Percentiles rank a stretch among this genome's conserved stretches.
These are phyloP conservation scores for Colletotrichum lentis DNA, from an alignment of 2,329 filamentous ascomycete species.

Conservation along the genomic window DNA sequence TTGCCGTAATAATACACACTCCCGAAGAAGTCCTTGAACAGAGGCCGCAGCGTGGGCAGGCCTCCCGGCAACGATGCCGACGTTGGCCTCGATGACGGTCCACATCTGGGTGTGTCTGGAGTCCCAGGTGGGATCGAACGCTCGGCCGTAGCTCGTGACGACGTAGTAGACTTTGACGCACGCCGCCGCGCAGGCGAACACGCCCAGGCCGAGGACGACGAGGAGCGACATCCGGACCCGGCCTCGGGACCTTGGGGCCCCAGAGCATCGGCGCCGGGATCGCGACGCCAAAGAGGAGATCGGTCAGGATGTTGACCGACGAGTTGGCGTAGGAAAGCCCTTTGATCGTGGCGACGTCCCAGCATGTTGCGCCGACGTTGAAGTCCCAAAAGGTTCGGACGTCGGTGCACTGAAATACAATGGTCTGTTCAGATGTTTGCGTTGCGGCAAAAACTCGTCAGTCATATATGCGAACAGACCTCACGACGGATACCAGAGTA, in stretches of 20 bases:
- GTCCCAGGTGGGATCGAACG: constrained; percentile 55
- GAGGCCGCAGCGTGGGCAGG: constrained; percentile 48
- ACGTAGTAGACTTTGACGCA: constrained; percentile 53
- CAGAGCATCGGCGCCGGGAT: constrained; percentile 51
- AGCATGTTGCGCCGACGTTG: constrained; percentile 52
- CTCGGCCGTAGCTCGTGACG: constrained; percentile 48
- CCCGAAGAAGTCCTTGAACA: constrained; percentile 47
- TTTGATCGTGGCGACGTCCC: constrained; percentile 50
- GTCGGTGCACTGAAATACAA: constrained; percentile 59
- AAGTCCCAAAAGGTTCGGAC: constrained; percentile 56
- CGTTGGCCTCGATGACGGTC: constrained; percentile 51
- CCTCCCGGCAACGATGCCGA: constrained; percentile 50
- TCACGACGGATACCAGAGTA: too few species aligned
- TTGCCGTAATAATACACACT: constrained; percentile 46
- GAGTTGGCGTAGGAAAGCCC: constrained; percentile 55
- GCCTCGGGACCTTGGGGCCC: constrained; percentile 51
- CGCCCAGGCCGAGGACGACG: constrained; percentile 52
- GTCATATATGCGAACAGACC: too few species aligned
- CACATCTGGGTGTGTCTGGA: constrained; percentile 58
- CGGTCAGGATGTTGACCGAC: constrained; percentile 48
- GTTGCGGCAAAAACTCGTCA: too few species aligned
- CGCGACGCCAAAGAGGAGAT: constrained; percentile 51
- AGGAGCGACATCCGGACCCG: constrained; percentile 53
- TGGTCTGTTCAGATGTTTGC: constrained; percentile 48
- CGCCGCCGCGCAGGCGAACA: constrained; percentile 55